Evolutionary conservation across 148 eudicot genomes (phyloP).

Genomic region (Heliosperma pusillum): DNA sequence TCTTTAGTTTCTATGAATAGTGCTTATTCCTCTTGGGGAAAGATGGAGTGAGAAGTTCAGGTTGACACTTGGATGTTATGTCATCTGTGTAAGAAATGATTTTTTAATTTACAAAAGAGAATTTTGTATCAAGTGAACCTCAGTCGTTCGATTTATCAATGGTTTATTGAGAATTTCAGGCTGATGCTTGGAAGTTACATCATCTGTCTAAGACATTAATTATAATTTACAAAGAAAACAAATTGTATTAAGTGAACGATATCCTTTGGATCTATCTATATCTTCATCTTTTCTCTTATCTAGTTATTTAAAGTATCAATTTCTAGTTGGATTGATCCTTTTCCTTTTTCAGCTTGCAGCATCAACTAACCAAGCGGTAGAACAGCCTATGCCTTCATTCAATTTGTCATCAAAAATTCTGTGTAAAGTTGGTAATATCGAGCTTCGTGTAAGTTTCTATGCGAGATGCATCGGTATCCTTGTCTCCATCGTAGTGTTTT

Average conservation of each 20-base stretch:
- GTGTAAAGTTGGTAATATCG: constrained; percentile 76
- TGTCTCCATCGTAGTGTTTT: neutral
- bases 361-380: constrained; percentile 73
- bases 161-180: neutral
- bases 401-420: constrained; percentile 83
- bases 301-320: neutral
- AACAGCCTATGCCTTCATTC: constrained; percentile 78
- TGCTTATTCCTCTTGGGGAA: too few relatives aligned
- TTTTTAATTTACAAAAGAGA: too few relatives aligned
- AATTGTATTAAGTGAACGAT: neutral
- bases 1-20: too few relatives aligned
- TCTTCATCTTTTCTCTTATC: neutral
- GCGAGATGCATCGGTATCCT: constrained; percentile 12
- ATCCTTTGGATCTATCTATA: neutral
- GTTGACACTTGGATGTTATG: too few relatives aligned
- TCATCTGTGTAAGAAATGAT: too few relatives aligned
- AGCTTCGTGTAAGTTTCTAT: constrained; percentile 55
- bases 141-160: too few relatives aligned
- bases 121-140: too few relatives aligned
- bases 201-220: neutral
- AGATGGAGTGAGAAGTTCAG: too few relatives aligned
- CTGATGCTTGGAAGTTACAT: neutral
- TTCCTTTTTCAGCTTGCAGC: constrained; percentile 71
- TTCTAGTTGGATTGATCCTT: neutral
- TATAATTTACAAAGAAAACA: neutral